Evolutionary conservation across 306 rosid species (phyloP).

Genomic region (Gynostemma pentaphyllum): DNA sequence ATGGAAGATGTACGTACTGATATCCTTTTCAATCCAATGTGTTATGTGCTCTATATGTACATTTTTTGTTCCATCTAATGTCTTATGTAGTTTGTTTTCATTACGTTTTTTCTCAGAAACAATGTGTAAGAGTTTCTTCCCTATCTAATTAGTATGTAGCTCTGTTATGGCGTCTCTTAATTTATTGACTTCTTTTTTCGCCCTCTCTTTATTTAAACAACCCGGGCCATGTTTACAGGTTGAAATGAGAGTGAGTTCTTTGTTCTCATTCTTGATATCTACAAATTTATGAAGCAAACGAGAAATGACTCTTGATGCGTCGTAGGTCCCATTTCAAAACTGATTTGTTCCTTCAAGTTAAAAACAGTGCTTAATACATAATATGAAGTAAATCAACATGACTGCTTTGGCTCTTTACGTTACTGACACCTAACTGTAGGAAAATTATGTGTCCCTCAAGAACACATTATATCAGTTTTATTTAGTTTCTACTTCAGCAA

Average conservation of each 20-base stretch:
- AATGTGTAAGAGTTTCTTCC: not conserved
- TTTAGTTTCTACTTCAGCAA: too few relatives aligned
- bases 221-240: not conserved
- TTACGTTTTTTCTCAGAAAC: not conserved
- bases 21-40: not conserved
- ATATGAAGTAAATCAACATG: too few relatives aligned
- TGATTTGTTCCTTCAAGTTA: too few relatives aligned
- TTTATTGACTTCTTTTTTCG: not conserved
- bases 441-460: too few relatives aligned
- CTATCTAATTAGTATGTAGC: not conserved
- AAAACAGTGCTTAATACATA: too few relatives aligned
- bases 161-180: not conserved
- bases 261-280: too few relatives aligned
- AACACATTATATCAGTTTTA: too few relatives aligned
- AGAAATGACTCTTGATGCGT: too few relatives aligned
- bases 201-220: not conserved
- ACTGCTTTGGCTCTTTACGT: too few relatives aligned
- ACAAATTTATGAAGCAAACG: too few relatives aligned
- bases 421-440: too few relatives aligned
- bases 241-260: not conserved
- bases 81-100: not conserved
- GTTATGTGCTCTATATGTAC: not conserved
- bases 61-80: not conserved
- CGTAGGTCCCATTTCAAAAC: too few relatives aligned
- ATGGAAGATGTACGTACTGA: constrained; percentile 58